Evolutionary conservation across 2,329 filamentous ascomycete species (phyloP), one percentile per base, ranked within the genome.

Genomic region (Pseudogymnoascus sp.): DNA sequence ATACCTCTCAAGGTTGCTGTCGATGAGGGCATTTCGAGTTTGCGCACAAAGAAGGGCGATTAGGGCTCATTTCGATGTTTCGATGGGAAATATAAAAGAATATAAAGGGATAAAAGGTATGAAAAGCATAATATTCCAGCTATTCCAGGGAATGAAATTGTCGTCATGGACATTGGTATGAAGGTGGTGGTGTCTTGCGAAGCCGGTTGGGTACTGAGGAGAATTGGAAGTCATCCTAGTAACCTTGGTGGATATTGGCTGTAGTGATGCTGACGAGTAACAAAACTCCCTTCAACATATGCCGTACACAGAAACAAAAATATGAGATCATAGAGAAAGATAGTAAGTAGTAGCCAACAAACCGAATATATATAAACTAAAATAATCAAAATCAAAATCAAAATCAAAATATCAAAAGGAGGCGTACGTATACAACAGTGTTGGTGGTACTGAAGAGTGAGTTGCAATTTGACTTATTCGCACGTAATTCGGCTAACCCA

Each of bases 1-100:
- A 31, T 52, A 52, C 45, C 45, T 52, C 45, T 52, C 45, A 52
- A 52, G 45, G 45, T 31, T 52, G 45, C 45, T 52, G 7, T n/a
- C 21, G 23, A 52, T 52, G 45, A 31, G 26, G 45, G 45, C 14
- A 52, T 52, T n/a, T 49, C 45, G 45, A 55, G 45, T 55, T 55
- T 55, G 26, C n/a, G 45, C 45, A 31, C 45, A 55, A 19, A 55
- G n/a, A 31, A 55, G 26, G 45, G 14, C 26, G 26, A 6, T 55
- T 55, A 55, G 45, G 26, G 45, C 45, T 55, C n/a, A 19, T 55
- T 11, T 55, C 31, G 23, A 52, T 16, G 14, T 55, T 11, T 55
- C 31, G 23, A 52, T 16, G 14, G 23, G 1, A 49, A 3, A 29
- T 45, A 16, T 49, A 49, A 29, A 49, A n/a, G 14, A n/a, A 49